Base-by-base conservation (phyloP, 345 rosid species). In the Pistacia vera region DNA sequence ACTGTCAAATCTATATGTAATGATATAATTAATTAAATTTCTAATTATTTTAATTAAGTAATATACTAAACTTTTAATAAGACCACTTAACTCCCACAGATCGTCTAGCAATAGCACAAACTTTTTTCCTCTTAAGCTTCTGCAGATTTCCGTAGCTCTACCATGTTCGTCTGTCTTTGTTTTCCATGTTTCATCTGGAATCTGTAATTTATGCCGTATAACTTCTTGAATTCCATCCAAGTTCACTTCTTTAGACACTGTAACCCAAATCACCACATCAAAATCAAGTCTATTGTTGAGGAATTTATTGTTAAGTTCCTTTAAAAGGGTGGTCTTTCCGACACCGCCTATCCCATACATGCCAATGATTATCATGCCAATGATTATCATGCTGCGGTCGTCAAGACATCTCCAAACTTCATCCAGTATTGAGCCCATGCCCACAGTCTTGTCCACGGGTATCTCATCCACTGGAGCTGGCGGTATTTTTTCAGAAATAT, bases 101-200 rank as follows among this genome's bases (percentile, higher is more conserved):
- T 22, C 74, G 38, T 71, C 75, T 30, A 84, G 20, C 35, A 81
- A 35, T 33, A 81, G 28, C 12, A 78, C 54, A 55, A 76, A 81
- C 59, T 52, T 84, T 49, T 62, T 78, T 8, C 25, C 8, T 5
- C 11, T 41, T 78, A 41, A 18, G 5, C 0, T 69, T 71, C 22
- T 55, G 70, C 41, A 71, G 49, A 2, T 66, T 61, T 17, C 68
- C 10, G 28, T 16, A 8, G 33, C 33, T 66, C 55, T 66, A 3
- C 20, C 30, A 13, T 5, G 5, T 3, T 51, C 58, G 5, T 25
- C n/a, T 28, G 30, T 28, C 11, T 2, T 6, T 13, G 14, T 5
- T 3, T 46, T 20, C 55, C 55, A 48, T 11, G 1, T 11, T 2
- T 22, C 5, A 38, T 58, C 25, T 0, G 44, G 2, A 11, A 71